Conservation (phyloP, 306 rosid species). For the Cyclanthera cordifolia region DNA sequence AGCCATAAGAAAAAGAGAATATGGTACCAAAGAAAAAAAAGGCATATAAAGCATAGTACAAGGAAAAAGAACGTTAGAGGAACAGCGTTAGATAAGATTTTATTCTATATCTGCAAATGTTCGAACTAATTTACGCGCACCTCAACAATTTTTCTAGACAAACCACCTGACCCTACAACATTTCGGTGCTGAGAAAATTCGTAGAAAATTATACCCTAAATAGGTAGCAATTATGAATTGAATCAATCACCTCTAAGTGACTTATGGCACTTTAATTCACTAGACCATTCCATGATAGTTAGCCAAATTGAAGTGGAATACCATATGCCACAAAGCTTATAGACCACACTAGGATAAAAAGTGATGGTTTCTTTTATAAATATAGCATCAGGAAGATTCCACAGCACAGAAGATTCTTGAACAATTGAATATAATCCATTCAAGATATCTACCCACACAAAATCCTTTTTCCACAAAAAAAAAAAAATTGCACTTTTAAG, state of each 20-base stretch:
- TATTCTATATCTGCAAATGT: too few species aligned
- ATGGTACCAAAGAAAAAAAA: neutral
- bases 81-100: neutral
- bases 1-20: conserved; percentile 3
- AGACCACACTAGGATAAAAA: neutral
- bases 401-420: neutral
- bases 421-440: conserved; percentile 3
- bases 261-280: too few species aligned
- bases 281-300: too few species aligned
- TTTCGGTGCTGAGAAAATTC: too few species aligned
- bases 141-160: too few species aligned
- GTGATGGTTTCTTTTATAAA: neutral
- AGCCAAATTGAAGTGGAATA: neutral
- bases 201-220: too few species aligned
- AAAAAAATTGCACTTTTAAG: neutral
- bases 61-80: neutral
- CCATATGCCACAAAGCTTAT: conserved; percentile 3
- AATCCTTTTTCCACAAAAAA: neutral
- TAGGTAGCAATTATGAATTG: too few species aligned
- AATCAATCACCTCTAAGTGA: too few species aligned
- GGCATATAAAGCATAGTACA: conserved; percentile 1
- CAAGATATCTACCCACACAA: conserved; percentile 2
- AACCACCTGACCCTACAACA: too few species aligned
- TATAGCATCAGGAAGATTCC: neutral
- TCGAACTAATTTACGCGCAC: too few species aligned